Percentiles rank a stretch among this genome's conserved stretches.
phyloP scores from a whole-genome alignment of 2,329 filamentous ascomycete genomes.

The Penicillium sp. region DNA sequence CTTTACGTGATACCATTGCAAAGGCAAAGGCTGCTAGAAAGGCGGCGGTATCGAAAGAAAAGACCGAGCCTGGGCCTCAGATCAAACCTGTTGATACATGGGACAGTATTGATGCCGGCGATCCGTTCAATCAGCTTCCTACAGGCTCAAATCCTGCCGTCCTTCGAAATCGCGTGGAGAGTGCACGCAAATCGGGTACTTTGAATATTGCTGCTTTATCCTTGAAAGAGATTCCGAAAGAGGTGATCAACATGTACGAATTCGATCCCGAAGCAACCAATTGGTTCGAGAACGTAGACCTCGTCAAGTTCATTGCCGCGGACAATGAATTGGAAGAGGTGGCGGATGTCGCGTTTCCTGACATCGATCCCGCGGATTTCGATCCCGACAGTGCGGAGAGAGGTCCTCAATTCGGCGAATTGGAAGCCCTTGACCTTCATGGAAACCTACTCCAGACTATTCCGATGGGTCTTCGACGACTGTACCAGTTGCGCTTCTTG shows the following conservation, averaged over 20 bases:
- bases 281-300: conserved; percentile 90
- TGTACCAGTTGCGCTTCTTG: conserved; percentile 72
- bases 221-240: conserved; percentile 73
- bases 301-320: conserved; percentile 78
- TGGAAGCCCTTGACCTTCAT: conserved; percentile 82
- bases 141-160: conserved; percentile 63
- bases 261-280: conserved; percentile 65
- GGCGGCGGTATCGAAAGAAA: conserved; percentile 43
- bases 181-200: conserved; percentile 72
- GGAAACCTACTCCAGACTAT: conserved; percentile 73
- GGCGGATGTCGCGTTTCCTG: conserved; percentile 74
- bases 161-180: conserved; percentile 68
- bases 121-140: conserved; percentile 59
- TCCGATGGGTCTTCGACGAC: conserved; percentile 70
- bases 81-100: conserved; percentile 38
- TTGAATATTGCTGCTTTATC: conserved; percentile 86
- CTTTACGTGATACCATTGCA: conserved; percentile 85
- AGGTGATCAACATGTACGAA: conserved; percentile 90
- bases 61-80: conserved; percentile 11
- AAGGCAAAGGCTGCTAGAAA: conserved; percentile 82
- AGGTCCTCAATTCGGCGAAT: conserved; percentile 74
- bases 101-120: conserved; percentile 45
- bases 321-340: conserved; percentile 83
- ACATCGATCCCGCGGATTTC: conserved; percentile 56
- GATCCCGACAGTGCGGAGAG: conserved; percentile 64